Conservation (phyloP, 352 stramenopile species). For the Plasmopara halstedii region DNA sequence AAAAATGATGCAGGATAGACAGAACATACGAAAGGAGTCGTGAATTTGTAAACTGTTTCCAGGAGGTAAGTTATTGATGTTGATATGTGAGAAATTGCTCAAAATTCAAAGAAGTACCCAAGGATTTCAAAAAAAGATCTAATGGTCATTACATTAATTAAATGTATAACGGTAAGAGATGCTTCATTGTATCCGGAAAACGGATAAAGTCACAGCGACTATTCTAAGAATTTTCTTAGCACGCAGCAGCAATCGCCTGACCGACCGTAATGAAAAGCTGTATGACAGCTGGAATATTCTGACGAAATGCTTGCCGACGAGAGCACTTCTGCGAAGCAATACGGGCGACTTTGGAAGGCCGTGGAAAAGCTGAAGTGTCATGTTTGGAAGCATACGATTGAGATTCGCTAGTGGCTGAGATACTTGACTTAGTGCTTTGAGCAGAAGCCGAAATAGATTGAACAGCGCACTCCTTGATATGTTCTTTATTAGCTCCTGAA, state of each 20-base stretch:
- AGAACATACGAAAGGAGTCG: no score
- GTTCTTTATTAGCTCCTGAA: background rate
- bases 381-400: background rate
- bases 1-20: no score
- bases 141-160: no score
- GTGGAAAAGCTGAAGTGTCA: background rate
- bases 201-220: background rate
- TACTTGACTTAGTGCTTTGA: background rate
- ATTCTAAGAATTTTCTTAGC: background rate
- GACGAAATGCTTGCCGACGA: constrained; percentile 7
- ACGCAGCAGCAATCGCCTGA: constrained; percentile 11
- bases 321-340: background rate
- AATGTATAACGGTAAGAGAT: background rate
- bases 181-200: background rate
- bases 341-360: background rate
- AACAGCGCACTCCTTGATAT: background rate
- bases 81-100: no score
- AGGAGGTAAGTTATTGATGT: no score
- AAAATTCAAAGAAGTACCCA: no score
- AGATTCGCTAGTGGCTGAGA: background rate
- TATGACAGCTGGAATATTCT: constrained; percentile 10
- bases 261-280: constrained; percentile 13
- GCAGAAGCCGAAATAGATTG: background rate
- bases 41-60: no score
- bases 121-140: no score